Evolutionary conservation across 192 early-diverging fungal genomes (phyloP).

Genomic region (Obelidium mucronatum): DNA sequence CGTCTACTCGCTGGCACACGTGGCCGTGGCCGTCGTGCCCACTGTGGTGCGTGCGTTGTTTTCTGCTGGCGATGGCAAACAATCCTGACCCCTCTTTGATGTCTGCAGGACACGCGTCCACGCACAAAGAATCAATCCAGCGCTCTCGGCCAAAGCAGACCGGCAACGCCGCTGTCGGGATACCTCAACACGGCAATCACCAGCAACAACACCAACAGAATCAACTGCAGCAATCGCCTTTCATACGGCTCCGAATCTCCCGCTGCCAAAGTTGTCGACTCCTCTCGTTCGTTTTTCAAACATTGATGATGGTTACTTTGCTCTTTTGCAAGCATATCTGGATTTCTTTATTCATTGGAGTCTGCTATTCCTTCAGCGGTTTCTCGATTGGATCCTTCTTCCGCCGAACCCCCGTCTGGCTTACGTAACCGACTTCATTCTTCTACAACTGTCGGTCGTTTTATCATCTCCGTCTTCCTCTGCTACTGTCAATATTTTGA

Average conservation of each 20-base stretch:
- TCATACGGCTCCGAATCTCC: neutral
- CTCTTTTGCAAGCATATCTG: slow-evolving; percentile 18
- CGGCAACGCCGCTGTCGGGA: slow-evolving; percentile 15
- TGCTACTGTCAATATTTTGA: slow-evolving; percentile 20
- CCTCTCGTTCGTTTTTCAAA: slow-evolving; percentile 7
- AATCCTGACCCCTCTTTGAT: too few relatives aligned
- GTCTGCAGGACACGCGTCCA: too few relatives aligned
- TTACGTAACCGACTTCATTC: too few relatives aligned
- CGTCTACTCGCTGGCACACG: slow-evolving; percentile 46
- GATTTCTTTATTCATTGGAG: slow-evolving; percentile 26
- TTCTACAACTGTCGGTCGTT: neutral
- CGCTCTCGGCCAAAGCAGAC: neutral
- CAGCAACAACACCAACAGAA: neutral
- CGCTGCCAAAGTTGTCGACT: neutral
- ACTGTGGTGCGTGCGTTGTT: too few relatives aligned
- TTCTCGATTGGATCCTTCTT: neutral
- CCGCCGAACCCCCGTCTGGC: too few relatives aligned
- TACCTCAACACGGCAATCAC: neutral
- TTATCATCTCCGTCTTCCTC: neutral
- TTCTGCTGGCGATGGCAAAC: too few relatives aligned
- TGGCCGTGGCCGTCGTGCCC: slow-evolving; percentile 11
- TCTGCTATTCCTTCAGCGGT: neutral
- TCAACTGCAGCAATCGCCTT: neutral
- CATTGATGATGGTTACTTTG: slow-evolving; percentile 17
- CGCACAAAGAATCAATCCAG: neutral